A percentile compares a stretch with the other conserved stretches of the same genome.
Conservation (phyloP, 345 rosid genomes). For the Anastatica hierochuntica region DNA sequence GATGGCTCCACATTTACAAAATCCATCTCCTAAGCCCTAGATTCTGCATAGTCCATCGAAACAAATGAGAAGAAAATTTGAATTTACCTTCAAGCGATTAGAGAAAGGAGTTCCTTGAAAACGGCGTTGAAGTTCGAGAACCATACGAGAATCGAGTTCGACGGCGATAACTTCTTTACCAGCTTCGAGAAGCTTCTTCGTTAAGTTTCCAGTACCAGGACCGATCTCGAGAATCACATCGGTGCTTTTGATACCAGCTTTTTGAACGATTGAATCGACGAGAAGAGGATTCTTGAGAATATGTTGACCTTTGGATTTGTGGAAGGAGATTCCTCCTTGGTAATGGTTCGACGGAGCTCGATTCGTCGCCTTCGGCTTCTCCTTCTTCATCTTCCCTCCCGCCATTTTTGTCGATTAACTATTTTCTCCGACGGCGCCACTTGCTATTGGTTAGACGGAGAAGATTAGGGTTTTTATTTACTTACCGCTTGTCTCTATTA, state of each 20-base stretch:
- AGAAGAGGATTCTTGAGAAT: conserved; percentile 79
- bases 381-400: conserved; percentile 74
- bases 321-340: conserved; percentile 86
- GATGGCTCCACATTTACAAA: too few species aligned
- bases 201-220: conserved; percentile 90
- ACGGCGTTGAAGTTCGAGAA: conserved; percentile 83
- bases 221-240: conserved; percentile 86
- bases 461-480: conserved; percentile 4
- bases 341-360: conserved; percentile 50
- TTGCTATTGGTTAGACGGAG: too few species aligned
- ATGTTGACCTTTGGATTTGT: conserved; percentile 88
- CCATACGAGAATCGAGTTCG: conserved; percentile 87
- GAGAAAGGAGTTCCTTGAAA: conserved; percentile 74
- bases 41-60: too few species aligned
- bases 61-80: too few species aligned
- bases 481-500: neutral
- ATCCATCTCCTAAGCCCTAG: neutral
- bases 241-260: conserved; percentile 70
- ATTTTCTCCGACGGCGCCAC: neutral
- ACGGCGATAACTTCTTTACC: conserved; percentile 78
- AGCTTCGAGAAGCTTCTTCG: conserved; percentile 83
- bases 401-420: conserved; percentile 51
- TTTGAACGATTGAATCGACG: conserved; percentile 75
- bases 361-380: conserved; percentile 38
- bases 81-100: conserved; percentile 43